These are phyloP conservation scores for Neltuma alba DNA, from an alignment of 306 rosid species.

Conservation along the genomic window DNA sequence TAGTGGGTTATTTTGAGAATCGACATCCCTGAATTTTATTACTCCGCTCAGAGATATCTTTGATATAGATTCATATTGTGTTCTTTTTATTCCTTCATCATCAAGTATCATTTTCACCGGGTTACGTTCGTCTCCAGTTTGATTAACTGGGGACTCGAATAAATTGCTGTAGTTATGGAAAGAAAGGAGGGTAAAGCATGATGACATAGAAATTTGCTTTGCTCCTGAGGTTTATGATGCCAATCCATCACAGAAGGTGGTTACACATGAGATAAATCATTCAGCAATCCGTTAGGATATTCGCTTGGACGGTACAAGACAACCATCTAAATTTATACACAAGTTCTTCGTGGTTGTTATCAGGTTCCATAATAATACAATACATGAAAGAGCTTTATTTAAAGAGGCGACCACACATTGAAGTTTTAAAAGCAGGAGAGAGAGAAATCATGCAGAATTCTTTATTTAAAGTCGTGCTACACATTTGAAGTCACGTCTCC, in stretches of 20 bases:
- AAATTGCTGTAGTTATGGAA: not conserved
- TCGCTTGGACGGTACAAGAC: not conserved
- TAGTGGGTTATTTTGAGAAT: not conserved
- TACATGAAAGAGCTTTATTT: not conserved
- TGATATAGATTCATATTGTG: not conserved
- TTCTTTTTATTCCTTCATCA: not conserved
- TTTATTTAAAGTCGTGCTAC: not conserved
- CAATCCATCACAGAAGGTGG: not conserved
- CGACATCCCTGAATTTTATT: not conserved
- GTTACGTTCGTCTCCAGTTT: not conserved
- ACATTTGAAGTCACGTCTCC: not conserved
- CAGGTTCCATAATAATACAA: no score
- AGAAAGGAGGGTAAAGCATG: not conserved
- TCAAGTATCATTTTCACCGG: not conserved
- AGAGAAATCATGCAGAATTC: not conserved
- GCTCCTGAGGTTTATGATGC: not conserved
- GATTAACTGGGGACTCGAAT: not conserved
- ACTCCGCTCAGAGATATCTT: not conserved
- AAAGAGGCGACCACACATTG: not conserved
- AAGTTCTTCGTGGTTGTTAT: not conserved
- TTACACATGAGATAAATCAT: constrained; percentile 1
- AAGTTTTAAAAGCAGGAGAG: not conserved
- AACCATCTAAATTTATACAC: not conserved
- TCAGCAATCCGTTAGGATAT: not conserved
- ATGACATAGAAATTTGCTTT: not conserved